Base-by-base conservation (phyloP, 164 flowering plant species). In the Vitis rupestris region DNA sequence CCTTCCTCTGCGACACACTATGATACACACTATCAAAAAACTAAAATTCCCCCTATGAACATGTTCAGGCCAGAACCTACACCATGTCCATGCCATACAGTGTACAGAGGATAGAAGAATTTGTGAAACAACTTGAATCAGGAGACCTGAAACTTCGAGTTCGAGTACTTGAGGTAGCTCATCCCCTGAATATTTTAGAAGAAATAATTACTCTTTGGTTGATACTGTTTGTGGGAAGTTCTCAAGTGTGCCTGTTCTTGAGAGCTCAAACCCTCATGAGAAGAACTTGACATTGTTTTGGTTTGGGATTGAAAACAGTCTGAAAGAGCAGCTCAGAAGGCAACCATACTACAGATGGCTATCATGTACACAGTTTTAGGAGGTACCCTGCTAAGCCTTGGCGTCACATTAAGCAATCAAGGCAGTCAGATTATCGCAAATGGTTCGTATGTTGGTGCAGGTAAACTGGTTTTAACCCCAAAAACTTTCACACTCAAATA, bases 41-140 rank as follows among this genome's bases (percentile, higher is more conserved):
- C 23, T 79, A 11, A 71, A 37, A 50, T 16, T 23, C 8, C 29
- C 3, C 4, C 7, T 71, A 16, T 54, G 2, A 57, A 13, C 50
- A 59, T 67, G 69, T 80, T 51, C 87, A 95, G 99, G 99, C 94
- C 23, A 86, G 98, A 82, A 76, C 83, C 70, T 81, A 70, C 66
- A 84, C 98, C 19, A 80, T 95, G n/a, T 91, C 97, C 50, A 92
- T 95, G 98, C 98, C 99, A 72, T 84, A 83, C 83, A 84, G 99
- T 79, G 81, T 95, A 75, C 97, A 91, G 61, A 80, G 84, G 29
- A 93, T 95, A 73, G 98, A 93, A 71, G 98, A 95, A 74, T 82
- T 95, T 64, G 93, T 90, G 61, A 87, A 93, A 74, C 89, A 95
- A 70, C 93, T 95, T 48, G 99, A 93, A 66, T 70, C 91, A 0